Evolutionary conservation across 371 early-diverging fungal species (phyloP).

Genomic region (Nematocida parisii): DNA sequence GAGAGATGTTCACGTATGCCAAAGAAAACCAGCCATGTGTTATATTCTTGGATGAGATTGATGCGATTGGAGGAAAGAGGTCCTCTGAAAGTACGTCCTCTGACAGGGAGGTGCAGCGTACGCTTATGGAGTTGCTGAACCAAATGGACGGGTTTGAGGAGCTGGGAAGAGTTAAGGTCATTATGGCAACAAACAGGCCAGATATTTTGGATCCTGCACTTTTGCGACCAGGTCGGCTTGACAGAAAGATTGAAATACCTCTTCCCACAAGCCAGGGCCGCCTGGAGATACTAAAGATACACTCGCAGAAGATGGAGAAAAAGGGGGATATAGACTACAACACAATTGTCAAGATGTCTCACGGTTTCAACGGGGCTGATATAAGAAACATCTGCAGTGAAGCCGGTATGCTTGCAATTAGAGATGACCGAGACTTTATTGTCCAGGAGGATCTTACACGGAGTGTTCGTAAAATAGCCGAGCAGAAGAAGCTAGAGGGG

Average conservation of each 20-base stretch:
- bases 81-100: conserved; percentile 96
- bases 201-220: conserved; percentile 97
- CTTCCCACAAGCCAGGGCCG: conserved; percentile 84
- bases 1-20: conserved; percentile 99
- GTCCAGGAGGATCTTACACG: conserved; percentile 98
- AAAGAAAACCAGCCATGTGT: conserved; percentile 98
- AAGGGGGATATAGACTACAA: conserved; percentile 87
- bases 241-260: conserved; percentile 97
- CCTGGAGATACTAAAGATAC: conserved; percentile 92
- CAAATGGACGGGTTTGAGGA: conserved; percentile 99
- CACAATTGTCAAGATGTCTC: conserved; percentile 90
- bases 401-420: conserved; percentile 98
- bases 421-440: conserved; percentile 93
- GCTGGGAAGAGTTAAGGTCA: conserved; percentile 92
- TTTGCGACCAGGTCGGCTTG: conserved; percentile 91
- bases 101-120: conserved; percentile 98
- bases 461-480: conserved; percentile 93
- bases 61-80: conserved; percentile 97
- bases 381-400: conserved; percentile 97
- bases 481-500: conserved; percentile 93
- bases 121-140: conserved; percentile 96
- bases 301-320: conserved; percentile 83
- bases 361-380: conserved; percentile 98
- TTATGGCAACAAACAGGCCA: conserved; percentile 99
- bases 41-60: conserved; percentile 99